Conservation (phyloP, 2,329 filamentous ascomycete species). For the Pyrenophora tritici-repentis region DNA sequence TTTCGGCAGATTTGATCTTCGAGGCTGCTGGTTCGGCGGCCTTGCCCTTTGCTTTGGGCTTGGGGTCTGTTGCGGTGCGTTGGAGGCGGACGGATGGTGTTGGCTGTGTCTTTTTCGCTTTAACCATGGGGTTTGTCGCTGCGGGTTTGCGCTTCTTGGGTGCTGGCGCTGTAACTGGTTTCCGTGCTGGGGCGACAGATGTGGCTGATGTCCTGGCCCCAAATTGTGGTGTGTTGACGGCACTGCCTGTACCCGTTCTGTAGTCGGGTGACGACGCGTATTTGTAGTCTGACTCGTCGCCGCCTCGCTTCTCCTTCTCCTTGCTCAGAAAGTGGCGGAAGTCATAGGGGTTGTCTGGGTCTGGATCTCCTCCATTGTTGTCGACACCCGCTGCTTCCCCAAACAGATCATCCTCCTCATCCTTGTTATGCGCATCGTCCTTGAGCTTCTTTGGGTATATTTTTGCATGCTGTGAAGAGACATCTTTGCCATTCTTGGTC, state of each 20-base stretch:
- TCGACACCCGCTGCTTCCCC: slow-evolving; percentile 29
- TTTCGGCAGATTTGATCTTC: slow-evolving; percentile 42
- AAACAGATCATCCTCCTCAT: slow-evolving; percentile 38
- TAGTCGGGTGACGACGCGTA: slow-evolving; percentile 38
- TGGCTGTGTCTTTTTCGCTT: slow-evolving; percentile 32
- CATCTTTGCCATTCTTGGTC: slow-evolving; percentile 66
- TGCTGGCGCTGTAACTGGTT: slow-evolving; percentile 17
- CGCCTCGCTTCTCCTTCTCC: slow-evolving; percentile 34
- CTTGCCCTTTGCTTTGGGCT: slow-evolving; percentile 24
- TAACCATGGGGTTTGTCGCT: slow-evolving; percentile 26
- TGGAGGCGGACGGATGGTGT: slow-evolving; percentile 45
- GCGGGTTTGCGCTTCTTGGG: slow-evolving; percentile 39
- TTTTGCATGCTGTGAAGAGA: slow-evolving; percentile 71
- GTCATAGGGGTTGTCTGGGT: slow-evolving; percentile 55
- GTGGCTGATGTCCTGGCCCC: slow-evolving; percentile 25
- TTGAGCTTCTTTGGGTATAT: slow-evolving; percentile 53
- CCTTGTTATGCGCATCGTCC: slow-evolving; percentile 31
- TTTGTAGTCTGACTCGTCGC: slow-evolving; percentile 39
- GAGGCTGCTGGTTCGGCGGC: slow-evolving; percentile 26
- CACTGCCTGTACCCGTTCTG: slow-evolving; percentile 35
- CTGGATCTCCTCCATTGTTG: slow-evolving; percentile 46
- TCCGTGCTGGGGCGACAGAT: slow-evolving; percentile 12
- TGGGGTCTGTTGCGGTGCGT: slow-evolving; percentile 29
- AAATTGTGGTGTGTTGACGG: slow-evolving; percentile 37
- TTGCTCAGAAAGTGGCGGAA: slow-evolving; percentile 53